Conservation (phyloP, 73 alveolate species). For the Tetrahymena borealis region DNA sequence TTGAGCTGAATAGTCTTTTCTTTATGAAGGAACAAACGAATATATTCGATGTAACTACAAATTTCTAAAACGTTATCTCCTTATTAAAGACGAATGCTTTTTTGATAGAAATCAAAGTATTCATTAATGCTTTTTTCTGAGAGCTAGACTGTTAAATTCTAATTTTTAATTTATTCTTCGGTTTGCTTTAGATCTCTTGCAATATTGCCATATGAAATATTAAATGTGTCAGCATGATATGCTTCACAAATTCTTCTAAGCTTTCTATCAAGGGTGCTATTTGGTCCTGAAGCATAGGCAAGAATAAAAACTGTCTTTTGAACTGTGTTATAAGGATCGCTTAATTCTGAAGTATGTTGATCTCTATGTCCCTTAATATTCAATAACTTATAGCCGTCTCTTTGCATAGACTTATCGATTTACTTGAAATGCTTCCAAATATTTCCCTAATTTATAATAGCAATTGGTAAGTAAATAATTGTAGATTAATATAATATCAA, state of each 20-base stretch:
- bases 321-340: background rate
- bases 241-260: constrained; percentile 1
- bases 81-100: background rate
- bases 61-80: background rate
- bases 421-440: background rate
- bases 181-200: background rate
- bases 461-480: background rate
- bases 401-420: background rate
- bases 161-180: background rate
- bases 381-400: background rate
- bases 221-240: background rate
- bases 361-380: background rate
- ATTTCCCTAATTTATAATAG: background rate
- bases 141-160: background rate
- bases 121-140: background rate
- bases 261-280: background rate
- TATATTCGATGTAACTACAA: constrained; percentile 15
- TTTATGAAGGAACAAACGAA: constrained; percentile 37
- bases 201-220: background rate
- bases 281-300: background rate
- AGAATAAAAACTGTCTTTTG: background rate
- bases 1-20: constrained; percentile 37
- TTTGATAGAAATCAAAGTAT: background rate
- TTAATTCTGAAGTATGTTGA: background rate
- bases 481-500: background rate